phyloP scores from a whole-genome alignment of 345 rosid genomes.

The Lumnitzera littorea region DNA sequence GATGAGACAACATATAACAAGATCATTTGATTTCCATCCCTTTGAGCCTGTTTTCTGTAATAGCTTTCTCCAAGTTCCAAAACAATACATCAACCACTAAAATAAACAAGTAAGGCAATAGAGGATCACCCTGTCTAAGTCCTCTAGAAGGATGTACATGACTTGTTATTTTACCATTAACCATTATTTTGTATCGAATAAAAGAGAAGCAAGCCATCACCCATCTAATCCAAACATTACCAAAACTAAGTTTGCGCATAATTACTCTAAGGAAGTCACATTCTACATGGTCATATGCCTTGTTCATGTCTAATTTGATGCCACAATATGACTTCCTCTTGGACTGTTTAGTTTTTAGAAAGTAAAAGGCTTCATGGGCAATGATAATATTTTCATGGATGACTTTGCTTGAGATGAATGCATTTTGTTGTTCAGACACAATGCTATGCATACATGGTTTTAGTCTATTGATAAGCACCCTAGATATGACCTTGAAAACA shows the following conservation, averaged over 20 bases:
- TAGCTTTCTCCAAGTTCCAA: not conserved
- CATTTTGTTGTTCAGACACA: not conserved
- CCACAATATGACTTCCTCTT: not conserved
- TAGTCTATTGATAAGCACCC: not conserved
- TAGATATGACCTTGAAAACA: not conserved
- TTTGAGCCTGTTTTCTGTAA: not conserved
- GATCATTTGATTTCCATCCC: not conserved
- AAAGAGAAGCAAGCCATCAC: not conserved
- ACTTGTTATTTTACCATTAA: not conserved
- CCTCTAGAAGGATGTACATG: not conserved
- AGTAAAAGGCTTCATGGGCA: not conserved
- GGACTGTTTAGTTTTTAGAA: not conserved
- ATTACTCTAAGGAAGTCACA: not conserved
- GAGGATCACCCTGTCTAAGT: not conserved
- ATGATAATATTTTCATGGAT: not conserved
- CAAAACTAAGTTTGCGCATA: not conserved
- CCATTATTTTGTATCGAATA: not conserved
- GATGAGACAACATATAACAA: too few species aligned
- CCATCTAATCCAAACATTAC: not conserved
- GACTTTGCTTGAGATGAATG: not conserved
- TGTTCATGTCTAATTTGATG: not conserved
- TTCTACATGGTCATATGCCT: not conserved
- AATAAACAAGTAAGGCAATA: not conserved
- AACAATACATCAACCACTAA: not conserved
- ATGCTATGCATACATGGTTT: not conserved